Evolutionary conservation across 2,329 filamentous ascomycete species (phyloP).

Genomic region (Sphaerostilbella broomeana): DNA sequence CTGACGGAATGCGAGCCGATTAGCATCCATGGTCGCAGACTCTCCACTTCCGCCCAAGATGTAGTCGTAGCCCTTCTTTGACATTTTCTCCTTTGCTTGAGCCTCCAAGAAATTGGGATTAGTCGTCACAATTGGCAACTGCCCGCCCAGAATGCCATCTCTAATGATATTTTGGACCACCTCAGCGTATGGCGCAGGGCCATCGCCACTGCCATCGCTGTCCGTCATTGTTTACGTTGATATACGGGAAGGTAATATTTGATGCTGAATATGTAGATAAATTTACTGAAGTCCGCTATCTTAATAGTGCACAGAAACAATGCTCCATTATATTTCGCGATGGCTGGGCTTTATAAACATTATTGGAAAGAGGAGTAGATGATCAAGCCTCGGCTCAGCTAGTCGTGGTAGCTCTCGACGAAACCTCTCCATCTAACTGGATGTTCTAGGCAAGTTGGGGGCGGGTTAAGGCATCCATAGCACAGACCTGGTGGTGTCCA

Average conservation of each 20-base stretch:
- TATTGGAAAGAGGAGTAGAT: too few relatives aligned
- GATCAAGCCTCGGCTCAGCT: too few relatives aligned
- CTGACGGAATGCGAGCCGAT: slow-evolving; percentile 49
- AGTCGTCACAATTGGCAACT: slow-evolving; percentile 48
- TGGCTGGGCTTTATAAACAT: too few relatives aligned
- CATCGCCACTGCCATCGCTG: slow-evolving; percentile 14
- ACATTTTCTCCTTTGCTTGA: slow-evolving; percentile 45
- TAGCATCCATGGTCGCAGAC: slow-evolving; percentile 53
- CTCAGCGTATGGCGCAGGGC: slow-evolving; percentile 30
- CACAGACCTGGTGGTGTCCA: too few relatives aligned
- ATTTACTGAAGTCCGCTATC: too few relatives aligned
- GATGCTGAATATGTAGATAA: neutral
- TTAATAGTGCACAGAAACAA: too few relatives aligned
- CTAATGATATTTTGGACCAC: slow-evolving; percentile 44
- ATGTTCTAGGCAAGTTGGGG: too few relatives aligned
- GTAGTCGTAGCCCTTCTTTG: slow-evolving; percentile 49
- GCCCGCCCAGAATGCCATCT: slow-evolving; percentile 42
- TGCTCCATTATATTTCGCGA: too few relatives aligned
- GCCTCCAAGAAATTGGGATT: slow-evolving; percentile 51
- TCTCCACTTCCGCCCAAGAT: slow-evolving; percentile 57
- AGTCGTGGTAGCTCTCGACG: too few relatives aligned
- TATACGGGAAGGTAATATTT: neutral
- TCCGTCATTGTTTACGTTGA: slow-evolving; percentile 14
- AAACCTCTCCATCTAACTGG: too few relatives aligned
- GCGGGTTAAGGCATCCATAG: too few relatives aligned